Base-by-base conservation (phyloP, 192 early-diverging fungal species). In the Coemansia sp. region DNA sequence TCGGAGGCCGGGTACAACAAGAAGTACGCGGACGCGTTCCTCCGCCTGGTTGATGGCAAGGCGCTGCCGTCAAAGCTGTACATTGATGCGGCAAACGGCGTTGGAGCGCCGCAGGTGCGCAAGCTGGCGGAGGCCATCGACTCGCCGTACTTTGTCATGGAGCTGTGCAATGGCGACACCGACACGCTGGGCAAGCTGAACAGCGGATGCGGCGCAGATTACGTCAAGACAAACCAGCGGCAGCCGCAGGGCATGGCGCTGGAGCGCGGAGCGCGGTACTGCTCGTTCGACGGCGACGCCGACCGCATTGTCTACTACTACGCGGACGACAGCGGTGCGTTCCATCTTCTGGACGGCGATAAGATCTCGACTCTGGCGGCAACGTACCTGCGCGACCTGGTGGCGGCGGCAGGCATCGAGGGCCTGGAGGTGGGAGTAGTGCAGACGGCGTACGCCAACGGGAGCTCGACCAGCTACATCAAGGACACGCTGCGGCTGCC, bases 361-460 rank as follows among this genome's bases (percentile, higher is more conserved):
- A 98, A 97, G 79, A 98, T 99, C 83, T 91, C 96, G 35, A 92
- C 95, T 54, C 86, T 99, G 43, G 89, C 92, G 25, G 96, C 95
- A 56, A 87, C 88, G 48, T 97, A 94, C 79, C 92, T 99, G 74
- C 96, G 94, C 74, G 91, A 94, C 20, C 87, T 93, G 34, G 91
- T 95, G 35, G 80, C 86, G 20, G 80, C 85, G n/a, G 93, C 95
- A 25, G 87, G 90, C 32, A 77, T 99, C 58, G 73, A 23, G 5
- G 49, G 23, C 13, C 85, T 97, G 72, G 76, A 90, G 25, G 92
- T 99, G 20, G 97, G 97, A 61, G 89, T 98, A 11, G 96, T 99
- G 34, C 97, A 99, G 83, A 99, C 97, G 42, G 97, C 97, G 11
- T 99, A 99, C 67, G 97, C 97, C 41, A 99, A 99, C 76, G 97